These are phyloP conservation scores for Populus ilicifolia DNA, from an alignment of 345 rosid genomes.

Conservation along the genomic window DNA sequence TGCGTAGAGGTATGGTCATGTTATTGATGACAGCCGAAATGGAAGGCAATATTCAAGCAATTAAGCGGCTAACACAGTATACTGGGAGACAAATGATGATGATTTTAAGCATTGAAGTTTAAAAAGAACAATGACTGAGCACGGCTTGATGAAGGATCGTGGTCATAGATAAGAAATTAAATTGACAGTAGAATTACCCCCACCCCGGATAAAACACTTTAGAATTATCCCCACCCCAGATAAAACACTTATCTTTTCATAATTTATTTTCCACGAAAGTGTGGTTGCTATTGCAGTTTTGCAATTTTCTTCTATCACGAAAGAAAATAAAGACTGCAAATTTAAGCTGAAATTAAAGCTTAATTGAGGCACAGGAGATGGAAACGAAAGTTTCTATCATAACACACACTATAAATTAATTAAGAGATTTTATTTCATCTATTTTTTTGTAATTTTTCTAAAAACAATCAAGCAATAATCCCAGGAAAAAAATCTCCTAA, in stretches of 20 bases:
- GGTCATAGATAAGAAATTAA: not conserved
- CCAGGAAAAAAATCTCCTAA: no score
- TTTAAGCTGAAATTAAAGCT: not conserved
- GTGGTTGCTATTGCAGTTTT: not conserved
- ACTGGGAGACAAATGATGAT: not conserved
- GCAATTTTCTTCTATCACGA: not conserved
- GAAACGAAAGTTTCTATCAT: not conserved
- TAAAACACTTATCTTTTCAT: no score
- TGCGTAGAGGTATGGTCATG: not conserved
- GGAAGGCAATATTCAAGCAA: not conserved
- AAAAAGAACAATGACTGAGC: not conserved
- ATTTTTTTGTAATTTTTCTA: not conserved
- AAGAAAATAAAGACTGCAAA: not conserved
- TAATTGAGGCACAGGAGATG: not conserved
- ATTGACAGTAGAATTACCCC: not conserved
- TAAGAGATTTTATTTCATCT: not conserved
- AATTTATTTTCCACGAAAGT: not conserved
- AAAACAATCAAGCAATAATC: not conserved
- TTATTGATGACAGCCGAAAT: not conserved
- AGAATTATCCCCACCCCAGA: not conserved
- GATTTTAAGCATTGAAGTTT: not conserved
- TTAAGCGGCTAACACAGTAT: not conserved
- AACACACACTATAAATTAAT: not conserved
- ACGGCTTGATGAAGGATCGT: no score
- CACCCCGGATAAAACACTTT: not conserved